A percentile compares a stretch with the other conserved stretches of the same genome.
Evolutionary conservation across 768 basidiomycete genomes (phyloP).

Genomic region (Termitomyces sp.): DNA sequence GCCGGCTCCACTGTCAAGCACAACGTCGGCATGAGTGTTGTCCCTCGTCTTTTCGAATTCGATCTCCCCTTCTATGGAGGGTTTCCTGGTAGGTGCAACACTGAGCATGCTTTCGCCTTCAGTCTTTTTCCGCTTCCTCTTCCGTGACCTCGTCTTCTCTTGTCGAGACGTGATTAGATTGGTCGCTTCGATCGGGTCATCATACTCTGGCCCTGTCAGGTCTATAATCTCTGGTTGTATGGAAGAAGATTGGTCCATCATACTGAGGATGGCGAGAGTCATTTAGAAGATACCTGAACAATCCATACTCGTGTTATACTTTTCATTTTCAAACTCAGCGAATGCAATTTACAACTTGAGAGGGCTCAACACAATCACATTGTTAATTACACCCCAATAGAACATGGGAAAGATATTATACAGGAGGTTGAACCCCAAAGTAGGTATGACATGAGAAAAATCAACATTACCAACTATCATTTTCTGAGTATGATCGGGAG

Average conservation of each 20-base stretch:
- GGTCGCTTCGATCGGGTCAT: not conserved
- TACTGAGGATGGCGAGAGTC: not conserved
- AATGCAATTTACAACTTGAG: no score
- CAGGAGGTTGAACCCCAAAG: slow-evolving; percentile 6
- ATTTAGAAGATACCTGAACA: not conserved
- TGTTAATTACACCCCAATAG: not conserved
- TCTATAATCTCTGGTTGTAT: slow-evolving; percentile 26
- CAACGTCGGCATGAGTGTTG: not conserved
- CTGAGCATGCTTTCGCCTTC: slow-evolving; percentile 14
- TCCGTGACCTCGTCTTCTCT: slow-evolving; percentile 16
- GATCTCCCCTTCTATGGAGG: slow-evolving; percentile 16
- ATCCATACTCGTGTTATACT: not conserved
- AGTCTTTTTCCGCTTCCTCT: slow-evolving; percentile 22
- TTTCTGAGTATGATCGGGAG: not conserved
- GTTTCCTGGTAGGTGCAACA: slow-evolving; percentile 15
- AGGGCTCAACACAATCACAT: not conserved
- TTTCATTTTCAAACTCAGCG: slow-evolving; percentile 13
- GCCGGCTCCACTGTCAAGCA: not conserved
- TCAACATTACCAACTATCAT: not conserved
- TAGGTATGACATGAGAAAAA: not conserved
- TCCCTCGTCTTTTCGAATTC: not conserved
- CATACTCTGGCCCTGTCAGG: slow-evolving; percentile 18
- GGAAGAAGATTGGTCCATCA: not conserved
- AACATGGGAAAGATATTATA: not conserved
- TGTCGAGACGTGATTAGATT: not conserved